These are phyloP conservation scores for Hemileccinum impolitum DNA, from an alignment of 768 basidiomycete genomes.

Conservation along the genomic window DNA sequence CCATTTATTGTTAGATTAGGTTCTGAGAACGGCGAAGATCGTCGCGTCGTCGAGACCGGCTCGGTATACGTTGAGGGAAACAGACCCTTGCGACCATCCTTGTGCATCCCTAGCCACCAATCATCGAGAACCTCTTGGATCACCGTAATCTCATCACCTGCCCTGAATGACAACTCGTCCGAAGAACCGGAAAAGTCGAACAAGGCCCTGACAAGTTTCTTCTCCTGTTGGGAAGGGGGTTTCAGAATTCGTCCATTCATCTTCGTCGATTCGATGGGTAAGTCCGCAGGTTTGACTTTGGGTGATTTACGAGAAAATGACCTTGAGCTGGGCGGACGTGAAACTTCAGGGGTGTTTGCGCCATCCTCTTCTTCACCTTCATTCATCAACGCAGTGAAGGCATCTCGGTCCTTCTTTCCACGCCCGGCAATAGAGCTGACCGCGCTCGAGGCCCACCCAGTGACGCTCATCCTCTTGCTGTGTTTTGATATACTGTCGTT, in stretches of 20 bases:
- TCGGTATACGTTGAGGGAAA: constrained; percentile 83
- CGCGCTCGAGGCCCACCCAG: constrained; percentile 62
- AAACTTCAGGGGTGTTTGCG: constrained; percentile 21
- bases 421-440: constrained; percentile 58
- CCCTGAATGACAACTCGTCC: constrained; percentile 75
- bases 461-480: constrained; percentile 37
- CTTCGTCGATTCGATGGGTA: constrained; percentile 24
- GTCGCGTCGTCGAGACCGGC: constrained; percentile 15
- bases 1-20: constrained; percentile 9
- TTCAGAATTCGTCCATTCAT: constrained; percentile 43
- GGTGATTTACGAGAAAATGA: constrained; percentile 30
- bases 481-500: constrained; percentile 35
- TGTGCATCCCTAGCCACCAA: constrained; percentile 85
- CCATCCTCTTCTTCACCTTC: constrained; percentile 35
- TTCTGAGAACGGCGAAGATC: constrained; percentile 33
- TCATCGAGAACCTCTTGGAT: constrained; percentile 80
- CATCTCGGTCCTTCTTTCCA: constrained; percentile 56
- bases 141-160: constrained; percentile 73
- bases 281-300: constrained; percentile 22
- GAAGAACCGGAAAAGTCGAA: constrained; percentile 72
- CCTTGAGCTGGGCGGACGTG: constrained; percentile 37
- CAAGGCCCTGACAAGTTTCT: constrained; percentile 61
- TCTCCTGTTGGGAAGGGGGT: constrained; percentile 46
- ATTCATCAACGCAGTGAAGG: constrained; percentile 55
- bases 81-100: constrained; percentile 63